phyloP scores from a whole-genome alignment of 176 grass and related monocot species.

The Melocanna baccifera region DNA sequence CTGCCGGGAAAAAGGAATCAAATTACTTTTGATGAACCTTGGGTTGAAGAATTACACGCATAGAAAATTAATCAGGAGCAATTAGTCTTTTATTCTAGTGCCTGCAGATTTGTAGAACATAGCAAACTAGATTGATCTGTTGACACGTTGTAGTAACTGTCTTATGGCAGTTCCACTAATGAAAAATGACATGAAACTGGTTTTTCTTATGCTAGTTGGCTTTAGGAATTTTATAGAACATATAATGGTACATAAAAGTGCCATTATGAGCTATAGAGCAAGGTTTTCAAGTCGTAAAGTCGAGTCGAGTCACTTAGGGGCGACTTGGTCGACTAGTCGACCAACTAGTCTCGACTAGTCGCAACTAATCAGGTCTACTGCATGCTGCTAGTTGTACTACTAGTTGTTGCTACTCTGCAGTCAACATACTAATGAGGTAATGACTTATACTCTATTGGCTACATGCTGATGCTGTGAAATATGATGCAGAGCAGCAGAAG shows the following conservation, averaged over 20 bases:
- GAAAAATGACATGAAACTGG: neutral
- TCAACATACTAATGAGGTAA: no score
- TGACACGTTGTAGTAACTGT: neutral
- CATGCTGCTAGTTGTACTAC: no score
- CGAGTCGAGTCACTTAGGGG: no score
- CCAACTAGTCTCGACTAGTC: no score
- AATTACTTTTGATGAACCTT: neutral
- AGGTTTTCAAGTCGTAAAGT: no score
- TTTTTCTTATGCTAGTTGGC: neutral
- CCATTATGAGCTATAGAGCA: neutral
- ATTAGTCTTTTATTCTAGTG: neutral
- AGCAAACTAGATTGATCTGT: neutral
- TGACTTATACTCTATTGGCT: no score
- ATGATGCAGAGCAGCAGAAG: no score
- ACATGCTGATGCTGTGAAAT: no score
- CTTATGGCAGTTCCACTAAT: neutral
- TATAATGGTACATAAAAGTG: neutral
- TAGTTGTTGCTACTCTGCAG: no score
- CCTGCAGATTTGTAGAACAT: neutral
- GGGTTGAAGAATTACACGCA: neutral
- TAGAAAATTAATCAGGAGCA: neutral
- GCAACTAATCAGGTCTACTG: no score
- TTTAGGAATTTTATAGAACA: slow-evolving; percentile 1
- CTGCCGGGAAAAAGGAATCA: neutral
- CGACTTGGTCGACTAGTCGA: no score